Evolutionary conservation across 306 rosid genomes (phyloP), one percentile per base, ranked within the genome.

Genomic region (Datisca glomerata): DNA sequence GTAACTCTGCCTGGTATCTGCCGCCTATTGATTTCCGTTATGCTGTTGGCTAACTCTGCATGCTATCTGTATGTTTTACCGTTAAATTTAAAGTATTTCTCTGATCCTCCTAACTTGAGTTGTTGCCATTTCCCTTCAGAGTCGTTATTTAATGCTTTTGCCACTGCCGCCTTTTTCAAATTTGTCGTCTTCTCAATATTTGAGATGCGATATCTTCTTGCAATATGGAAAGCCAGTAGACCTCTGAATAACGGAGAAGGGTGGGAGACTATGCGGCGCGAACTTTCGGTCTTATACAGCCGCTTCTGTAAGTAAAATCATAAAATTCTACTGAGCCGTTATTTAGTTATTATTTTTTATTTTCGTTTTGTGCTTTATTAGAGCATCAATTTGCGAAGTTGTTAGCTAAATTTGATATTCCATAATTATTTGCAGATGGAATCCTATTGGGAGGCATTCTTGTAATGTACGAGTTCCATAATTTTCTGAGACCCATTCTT

Each of bases 171-270:
- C 8, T 89, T 89, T 61, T 89, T 89, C 84, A 89, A 89, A 76
- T 89, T 89, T 44, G 93, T 89, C 18, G 95, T 84, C 49, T 89
- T 89, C 74, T 89, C 98, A 33, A 89, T 89, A 57, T 89, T 89
- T 53, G 98, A 89, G 79, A 89, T 89, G 98, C 77, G 98, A 71
- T 89, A 89, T 70, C 98, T 89, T 52, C 98, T 89, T 56, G 95
- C 91, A 25, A 89, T 89, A 82, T 89, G 98, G 98, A 89, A 89
- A 65, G 98, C 98, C 42, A 84, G 64, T 64, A 73, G 98, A 66
- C 91, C 95, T 49, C 51, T 66, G 73, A 80, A 70, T 68, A 84
- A 55, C 33, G 95, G 98, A 40, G 98, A 80, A 66, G 98, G 95
- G 55, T 89, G 98, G 98, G 98, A 80, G 63, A 75, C 74, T 16